Percentiles rank a stretch among this genome's conserved stretches.
Conservation (phyloP, 2,329 filamentous ascomycete genomes). For the Paraphoma sp. region DNA sequence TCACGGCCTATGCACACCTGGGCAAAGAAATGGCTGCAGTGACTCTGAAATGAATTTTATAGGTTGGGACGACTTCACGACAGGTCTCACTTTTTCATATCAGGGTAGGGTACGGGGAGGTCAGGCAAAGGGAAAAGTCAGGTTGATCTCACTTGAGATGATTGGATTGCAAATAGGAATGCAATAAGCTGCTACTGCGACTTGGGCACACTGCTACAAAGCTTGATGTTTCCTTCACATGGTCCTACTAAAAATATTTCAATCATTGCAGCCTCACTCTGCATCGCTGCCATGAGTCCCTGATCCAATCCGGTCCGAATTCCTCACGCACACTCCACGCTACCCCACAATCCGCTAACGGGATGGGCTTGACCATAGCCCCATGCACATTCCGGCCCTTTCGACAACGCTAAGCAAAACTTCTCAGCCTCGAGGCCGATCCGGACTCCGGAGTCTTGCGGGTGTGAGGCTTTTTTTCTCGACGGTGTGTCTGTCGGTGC, state of each 20-base stretch:
- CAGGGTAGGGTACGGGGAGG: background rate
- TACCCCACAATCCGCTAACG: conserved; percentile 1
- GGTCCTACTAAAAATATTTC: no score
- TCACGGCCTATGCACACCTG: background rate
- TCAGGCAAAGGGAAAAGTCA: background rate
- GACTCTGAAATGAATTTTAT: background rate
- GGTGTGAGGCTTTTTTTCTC: background rate
- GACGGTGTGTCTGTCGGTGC: background rate
- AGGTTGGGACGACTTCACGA: background rate
- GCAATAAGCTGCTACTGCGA: background rate
- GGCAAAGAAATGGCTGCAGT: background rate
- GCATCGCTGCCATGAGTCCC: no score
- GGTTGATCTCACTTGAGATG: background rate
- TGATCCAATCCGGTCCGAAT: no score
- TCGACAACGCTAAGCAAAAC: background rate
- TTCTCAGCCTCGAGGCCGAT: background rate
- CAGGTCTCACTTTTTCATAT: background rate
- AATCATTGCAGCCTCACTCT: no score
- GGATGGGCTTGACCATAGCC: background rate
- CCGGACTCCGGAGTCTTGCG: background rate
- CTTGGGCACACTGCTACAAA: no score
- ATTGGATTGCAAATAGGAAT: background rate
- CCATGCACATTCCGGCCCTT: background rate
- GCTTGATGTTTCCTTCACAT: no score
- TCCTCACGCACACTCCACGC: background rate